Conservation (phyloP, 495 filamentous ascomycete genomes). For the Delitschia confertaspora region DNA sequence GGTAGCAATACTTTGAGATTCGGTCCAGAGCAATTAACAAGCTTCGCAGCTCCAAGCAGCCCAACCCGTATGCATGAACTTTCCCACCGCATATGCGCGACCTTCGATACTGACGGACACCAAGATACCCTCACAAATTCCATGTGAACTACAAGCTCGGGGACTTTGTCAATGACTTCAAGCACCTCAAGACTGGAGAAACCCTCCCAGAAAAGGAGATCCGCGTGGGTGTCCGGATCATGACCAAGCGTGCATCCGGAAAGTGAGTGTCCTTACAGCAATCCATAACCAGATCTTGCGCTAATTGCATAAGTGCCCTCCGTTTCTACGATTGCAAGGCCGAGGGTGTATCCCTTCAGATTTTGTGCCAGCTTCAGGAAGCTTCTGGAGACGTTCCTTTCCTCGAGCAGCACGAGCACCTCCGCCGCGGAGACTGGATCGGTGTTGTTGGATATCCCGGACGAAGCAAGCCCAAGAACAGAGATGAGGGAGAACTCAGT, state of each 20-base stretch:
- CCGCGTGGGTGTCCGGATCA: slow-evolving; percentile 69
- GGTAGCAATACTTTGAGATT: slow-evolving; percentile 97
- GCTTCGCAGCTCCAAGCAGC: slow-evolving; percentile 67
- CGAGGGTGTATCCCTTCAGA: slow-evolving; percentile 76
- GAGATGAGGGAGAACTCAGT: slow-evolving; percentile 75
- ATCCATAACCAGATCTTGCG: no score
- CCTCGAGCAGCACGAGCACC: slow-evolving; percentile 72
- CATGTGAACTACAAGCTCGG: slow-evolving; percentile 67
- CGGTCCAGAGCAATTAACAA: slow-evolving; percentile 77
- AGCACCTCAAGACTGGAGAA: slow-evolving; percentile 77
- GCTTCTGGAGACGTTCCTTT: slow-evolving; percentile 56
- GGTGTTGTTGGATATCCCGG: slow-evolving; percentile 84
- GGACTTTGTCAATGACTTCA: slow-evolving; percentile 67
- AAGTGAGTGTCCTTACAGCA: slow-evolving; percentile 17
- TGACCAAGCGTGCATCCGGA: slow-evolving; percentile 65
- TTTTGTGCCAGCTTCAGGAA: slow-evolving; percentile 74
- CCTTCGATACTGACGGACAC: not conserved
- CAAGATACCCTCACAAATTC: slow-evolving; percentile 89
- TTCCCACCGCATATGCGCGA: not conserved
- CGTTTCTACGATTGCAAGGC: slow-evolving; percentile 89
- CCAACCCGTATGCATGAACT: slow-evolving; percentile 50
- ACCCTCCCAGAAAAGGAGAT: slow-evolving; percentile 60
- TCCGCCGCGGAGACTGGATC: slow-evolving; percentile 86
- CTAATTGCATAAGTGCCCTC: slow-evolving; percentile 68
- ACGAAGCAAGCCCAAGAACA: slow-evolving; percentile 79